Evolutionary conservation across 768 basidiomycete species (phyloP), one percentile per base, ranked within the genome.

Genomic region (Mycena sanguinolenta): DNA sequence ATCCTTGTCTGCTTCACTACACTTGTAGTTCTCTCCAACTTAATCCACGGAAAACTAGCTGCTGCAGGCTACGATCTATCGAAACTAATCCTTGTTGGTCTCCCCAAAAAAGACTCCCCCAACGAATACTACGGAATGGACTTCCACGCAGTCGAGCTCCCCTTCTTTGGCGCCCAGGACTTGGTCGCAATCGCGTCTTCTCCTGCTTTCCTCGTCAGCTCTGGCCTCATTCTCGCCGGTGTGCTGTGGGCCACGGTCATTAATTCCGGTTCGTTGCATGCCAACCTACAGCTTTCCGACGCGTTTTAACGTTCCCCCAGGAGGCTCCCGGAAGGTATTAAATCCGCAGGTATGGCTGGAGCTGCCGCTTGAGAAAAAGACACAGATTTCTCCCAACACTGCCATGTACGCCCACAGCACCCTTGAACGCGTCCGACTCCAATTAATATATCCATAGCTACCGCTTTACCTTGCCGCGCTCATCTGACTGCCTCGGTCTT

Each of bases 311-410:
- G 50, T 59, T 69, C 58, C 46, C 39, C 50, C 55, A 25, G 64
- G 65, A 71, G 73, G 70, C 32, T 62, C 86, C 76, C 85, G 89
- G 38, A 91, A 90, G 75, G 91, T 92, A 25, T 85, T 97, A 64
- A 86, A 94, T 81, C 88, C 95, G 19, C 84, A 85, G 71, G 84
- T 85, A 65, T 99, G 96, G 93, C 87, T 92, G 75, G 85, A 91
- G 72, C 98, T 95, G 84, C 87, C 93, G 30, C 89, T 99, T 66
- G 82, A 84, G 63, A 87, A 94, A 75, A 98, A 97, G 82, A 91
- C 89, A 55, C 84, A 89, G 75, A 86, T 99, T 63, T 98, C 97
- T 10, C 95, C 94, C 72, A 99, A 99, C 83, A 99, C 98, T 44
- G 97, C 98, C 77, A 87, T 96, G 95, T 98, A 72, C 67, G 91